A percentile compares a stretch with the other conserved stretches of the same genome.
Conservation (phyloP, 2,329 filamentous ascomycete genomes). For the Botrytis porri region DNA sequence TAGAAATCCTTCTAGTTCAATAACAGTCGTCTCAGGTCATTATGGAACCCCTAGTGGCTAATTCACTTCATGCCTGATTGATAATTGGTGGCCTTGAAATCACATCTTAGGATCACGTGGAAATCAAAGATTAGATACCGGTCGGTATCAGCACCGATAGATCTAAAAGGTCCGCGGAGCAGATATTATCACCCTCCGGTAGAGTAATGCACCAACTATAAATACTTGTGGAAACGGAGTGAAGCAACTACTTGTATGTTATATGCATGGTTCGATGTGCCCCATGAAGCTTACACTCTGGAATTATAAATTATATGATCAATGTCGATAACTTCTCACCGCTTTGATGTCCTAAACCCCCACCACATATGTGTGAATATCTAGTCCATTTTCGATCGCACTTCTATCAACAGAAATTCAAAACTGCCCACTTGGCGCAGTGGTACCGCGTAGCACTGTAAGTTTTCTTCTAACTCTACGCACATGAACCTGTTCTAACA, state of each 20-base stretch:
- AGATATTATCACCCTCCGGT: no score
- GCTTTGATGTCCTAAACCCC: neutral
- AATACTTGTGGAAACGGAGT: no score
- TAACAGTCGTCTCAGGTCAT: neutral
- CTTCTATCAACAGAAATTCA: neutral
- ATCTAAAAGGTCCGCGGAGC: no score
- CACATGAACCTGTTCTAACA: no score
- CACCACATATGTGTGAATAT: rapidly evolving
- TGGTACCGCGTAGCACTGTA: constrained; percentile 1
- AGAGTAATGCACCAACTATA: neutral
- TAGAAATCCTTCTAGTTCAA: neutral
- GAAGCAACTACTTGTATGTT: no score
- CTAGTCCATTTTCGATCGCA: rapidly evolving
- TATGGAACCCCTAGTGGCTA: neutral
- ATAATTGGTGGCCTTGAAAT: neutral
- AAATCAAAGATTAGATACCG: no score
- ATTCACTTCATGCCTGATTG: neutral
- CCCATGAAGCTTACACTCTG: no score
- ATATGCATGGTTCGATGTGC: no score
- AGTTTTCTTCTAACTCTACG: no score
- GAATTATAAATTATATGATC: no score
- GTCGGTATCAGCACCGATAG: no score
- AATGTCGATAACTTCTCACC: no score
- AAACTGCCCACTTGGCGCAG: neutral
- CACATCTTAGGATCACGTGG: neutral